phyloP scores from a whole-genome alignment of 2,329 filamentous ascomycete species.

The Dothistroma septosporum region DNA sequence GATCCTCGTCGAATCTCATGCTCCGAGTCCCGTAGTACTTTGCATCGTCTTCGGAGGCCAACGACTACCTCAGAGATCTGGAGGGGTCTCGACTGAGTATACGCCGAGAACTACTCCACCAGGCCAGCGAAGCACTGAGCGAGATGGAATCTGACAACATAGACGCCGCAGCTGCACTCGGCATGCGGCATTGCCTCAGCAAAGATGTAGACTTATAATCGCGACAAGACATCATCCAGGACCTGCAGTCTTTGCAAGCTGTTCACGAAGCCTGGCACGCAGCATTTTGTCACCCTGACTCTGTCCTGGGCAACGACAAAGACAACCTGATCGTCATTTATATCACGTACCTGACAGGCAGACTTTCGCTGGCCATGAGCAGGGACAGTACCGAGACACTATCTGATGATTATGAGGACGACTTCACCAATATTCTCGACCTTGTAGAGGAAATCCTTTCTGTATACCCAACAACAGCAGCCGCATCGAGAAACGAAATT shows the following conservation, averaged over 20 bases:
- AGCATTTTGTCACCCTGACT: not conserved
- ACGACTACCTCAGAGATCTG: not conserved
- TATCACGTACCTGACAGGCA: constrained; percentile 3
- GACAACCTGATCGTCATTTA: not conserved
- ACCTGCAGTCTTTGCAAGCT: not conserved
- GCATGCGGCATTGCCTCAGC: constrained; percentile 4
- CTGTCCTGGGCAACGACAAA: not conserved
- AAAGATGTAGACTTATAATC: constrained; percentile 1
- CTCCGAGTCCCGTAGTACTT: not conserved
- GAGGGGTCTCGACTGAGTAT: not conserved
- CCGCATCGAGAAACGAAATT: not conserved
- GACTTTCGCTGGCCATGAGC: not conserved
- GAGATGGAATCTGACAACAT: not conserved
- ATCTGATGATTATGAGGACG: constrained; percentile 2
- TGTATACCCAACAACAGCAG: not conserved
- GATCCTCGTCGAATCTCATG: not conserved
- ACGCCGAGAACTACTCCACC: not conserved
- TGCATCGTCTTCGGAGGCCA: not conserved
- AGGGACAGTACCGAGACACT: not conserved
- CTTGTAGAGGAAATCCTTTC: constrained; percentile 6
- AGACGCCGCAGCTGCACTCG: constrained; percentile 4
- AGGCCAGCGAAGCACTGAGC: constrained; percentile 1
- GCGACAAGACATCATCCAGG: not conserved
- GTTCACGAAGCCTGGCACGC: constrained; percentile 1
- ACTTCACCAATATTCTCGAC: constrained; percentile 6